Evolutionary conservation across 805 yeast species (phyloP), one percentile per base, ranked within the genome.

Genomic region (Starmerella sirachaensis): DNA sequence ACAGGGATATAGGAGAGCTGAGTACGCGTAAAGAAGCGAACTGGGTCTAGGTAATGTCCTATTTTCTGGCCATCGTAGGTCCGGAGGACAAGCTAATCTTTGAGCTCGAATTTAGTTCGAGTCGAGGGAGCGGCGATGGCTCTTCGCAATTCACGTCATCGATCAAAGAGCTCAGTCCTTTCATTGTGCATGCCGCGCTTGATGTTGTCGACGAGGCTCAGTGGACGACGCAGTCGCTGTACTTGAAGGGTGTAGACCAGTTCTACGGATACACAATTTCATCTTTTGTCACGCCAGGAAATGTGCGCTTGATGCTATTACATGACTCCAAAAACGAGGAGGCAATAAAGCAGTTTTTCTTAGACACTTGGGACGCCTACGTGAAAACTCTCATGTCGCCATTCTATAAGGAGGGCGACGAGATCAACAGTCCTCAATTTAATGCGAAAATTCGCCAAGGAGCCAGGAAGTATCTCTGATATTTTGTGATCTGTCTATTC

Each of bases 161-260:
- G 34, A 70, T 83, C 56, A 69, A 70, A 49, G 94, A 88, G 52
- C 61, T 88, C 25, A 76, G 79, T 48, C 96, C 95, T 17, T 88
- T 85, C 52, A 76, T 91, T 20, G 70, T 86, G 24, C 93, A 91
- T 54, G 72, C 95, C 1, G 74, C 97, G 2, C 60, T 91, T 25
- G 98, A 91, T 57, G 67, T 91, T n/a, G 75, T 91, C 0, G 95
- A 91, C 46, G 94, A 86, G 50, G 60, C 74, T 2, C 96, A 85
- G 54, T 85, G 94, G 88, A 70, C 72, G 33, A 65, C 72, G 8
- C 72, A 66, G 45, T 65, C 69, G 30, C 65, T 79, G 45, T 78
- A 80, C 52, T 61, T 85, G 45, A 86, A 88, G 31, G 72, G 72
- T 31, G 72, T 88, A 14, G 98, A 91, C 59, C 74, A 77, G 25